These are phyloP conservation scores for Diaporthe velutina DNA, from an alignment of 2,329 filamentous ascomycete species.

Conservation along the genomic window DNA sequence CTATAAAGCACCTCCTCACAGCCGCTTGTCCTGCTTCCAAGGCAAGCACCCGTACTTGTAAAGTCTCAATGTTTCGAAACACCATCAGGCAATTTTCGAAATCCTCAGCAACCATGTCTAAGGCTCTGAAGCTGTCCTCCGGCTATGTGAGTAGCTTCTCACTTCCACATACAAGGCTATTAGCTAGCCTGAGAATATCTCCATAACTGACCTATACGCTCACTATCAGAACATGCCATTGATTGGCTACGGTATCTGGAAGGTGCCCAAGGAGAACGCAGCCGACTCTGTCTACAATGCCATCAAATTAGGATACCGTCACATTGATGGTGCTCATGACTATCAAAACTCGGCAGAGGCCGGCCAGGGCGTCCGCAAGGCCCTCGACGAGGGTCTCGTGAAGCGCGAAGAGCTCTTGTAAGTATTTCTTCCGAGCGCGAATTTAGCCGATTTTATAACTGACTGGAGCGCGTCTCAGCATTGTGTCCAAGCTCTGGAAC, in stretches of 20 bases:
- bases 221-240: slow-evolving; percentile 52
- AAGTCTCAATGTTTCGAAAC: slow-evolving; percentile 36
- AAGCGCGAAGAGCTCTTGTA: slow-evolving; percentile 72
- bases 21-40: background rate
- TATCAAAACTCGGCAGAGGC: slow-evolving; percentile 77
- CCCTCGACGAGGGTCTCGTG: slow-evolving; percentile 69
- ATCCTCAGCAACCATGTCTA: slow-evolving; percentile 34
- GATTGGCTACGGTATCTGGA: slow-evolving; percentile 58
- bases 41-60: background rate
- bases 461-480: slow-evolving; percentile 41
- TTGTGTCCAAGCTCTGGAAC: slow-evolving; percentile 78
- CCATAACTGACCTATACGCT: background rate
- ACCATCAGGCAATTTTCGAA: slow-evolving; percentile 31
- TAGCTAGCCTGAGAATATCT: background rate
- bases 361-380: slow-evolving; percentile 71
- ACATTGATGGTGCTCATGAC: slow-evolving; percentile 66
- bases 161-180: too few relatives aligned
- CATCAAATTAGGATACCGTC: slow-evolving; percentile 66
- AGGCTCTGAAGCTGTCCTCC: slow-evolving; percentile 50
- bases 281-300: slow-evolving; percentile 71
- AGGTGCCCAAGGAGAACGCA: slow-evolving; percentile 51
- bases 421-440: background rate
- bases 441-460: background rate
- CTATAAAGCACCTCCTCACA: slow-evolving; percentile 7
- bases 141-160: slow-evolving; percentile 48